Evolutionary conservation across 139 green algal genomes (phyloP).

Genomic region (Desmodesmus armatus): DNA sequence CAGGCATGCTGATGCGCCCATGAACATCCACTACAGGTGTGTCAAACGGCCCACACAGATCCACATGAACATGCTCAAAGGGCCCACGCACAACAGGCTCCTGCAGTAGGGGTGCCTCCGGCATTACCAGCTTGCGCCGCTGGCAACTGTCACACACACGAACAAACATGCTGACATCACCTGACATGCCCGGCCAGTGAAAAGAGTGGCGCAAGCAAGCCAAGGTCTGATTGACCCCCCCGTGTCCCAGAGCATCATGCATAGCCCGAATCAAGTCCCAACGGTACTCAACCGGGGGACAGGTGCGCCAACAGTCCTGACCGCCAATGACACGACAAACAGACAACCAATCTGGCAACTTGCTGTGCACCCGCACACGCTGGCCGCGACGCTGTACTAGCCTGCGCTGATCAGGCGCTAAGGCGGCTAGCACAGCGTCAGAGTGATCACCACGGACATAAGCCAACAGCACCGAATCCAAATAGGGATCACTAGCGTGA

Average conservation of each 20-base stretch:
- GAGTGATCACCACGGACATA: neutral
- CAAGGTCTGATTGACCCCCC: conserved; percentile 27
- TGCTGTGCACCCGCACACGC: neutral
- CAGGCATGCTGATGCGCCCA: neutral
- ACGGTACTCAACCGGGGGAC: conserved; percentile 4
- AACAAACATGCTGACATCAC: neutral
- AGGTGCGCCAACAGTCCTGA: neutral
- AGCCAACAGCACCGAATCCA: neutral
- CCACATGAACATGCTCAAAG: conserved; percentile 20
- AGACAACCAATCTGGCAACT: neutral
- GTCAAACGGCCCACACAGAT: neutral
- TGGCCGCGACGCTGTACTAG: neutral
- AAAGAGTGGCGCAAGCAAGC: conserved; percentile 29
- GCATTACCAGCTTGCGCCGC: neutral
- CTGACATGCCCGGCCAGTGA: conserved; percentile 10
- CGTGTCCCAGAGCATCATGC: conserved; percentile 45
- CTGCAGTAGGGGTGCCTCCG: neutral
- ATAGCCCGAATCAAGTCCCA: conserved; percentile 1
- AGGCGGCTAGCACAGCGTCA: neutral
- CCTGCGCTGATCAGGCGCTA: neutral
- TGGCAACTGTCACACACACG: neutral
- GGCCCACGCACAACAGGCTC: neutral
- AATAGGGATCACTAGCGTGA: neutral
- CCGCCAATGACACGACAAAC: neutral
- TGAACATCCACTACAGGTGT: neutral